Evolutionary conservation across 495 filamentous ascomycete species (phyloP), one percentile per base, ranked within the genome.

Genomic region (Wilcoxina mikolae): DNA sequence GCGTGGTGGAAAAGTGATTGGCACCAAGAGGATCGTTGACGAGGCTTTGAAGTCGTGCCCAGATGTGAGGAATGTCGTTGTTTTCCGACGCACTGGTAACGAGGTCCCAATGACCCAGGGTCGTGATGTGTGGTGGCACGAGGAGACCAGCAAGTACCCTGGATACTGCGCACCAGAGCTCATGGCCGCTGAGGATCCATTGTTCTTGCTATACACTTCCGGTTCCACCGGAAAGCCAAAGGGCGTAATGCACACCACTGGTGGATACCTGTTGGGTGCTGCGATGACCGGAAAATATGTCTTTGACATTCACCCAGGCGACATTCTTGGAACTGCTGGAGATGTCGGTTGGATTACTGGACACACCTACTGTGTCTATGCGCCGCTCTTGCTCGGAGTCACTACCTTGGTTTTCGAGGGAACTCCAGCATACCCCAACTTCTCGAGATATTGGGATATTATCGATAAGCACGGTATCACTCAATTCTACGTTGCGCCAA

Each of bases 281-380:
- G 91, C 93, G 5, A 74, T 81, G 62, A 96, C 91, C 33, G 93
- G 87, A 61, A 99, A 95, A 70, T 96, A 99, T 64, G 89, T 95
- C 51, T 99, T 99, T 66, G 93, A 99, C 67, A 91, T 99, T 58
- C 91, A 99, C 60, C 82, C 88, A 45, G 80, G 79, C 49, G 91
- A 99, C 70, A 78, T 76, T 53, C 95, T 88, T 74, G 96, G 95
- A 78, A 96, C 91, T 62, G 91, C 87, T 68, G 93, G 93, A 68
- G 91, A 99, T 66, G 88, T 99, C 49, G 91, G 91, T 60, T 99
- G 91, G 91, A 96, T 99, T 66, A 96, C 93, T 43, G 91, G 91
- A n/a, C 91, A 99, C 71, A 95, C 91, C 44, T 99, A 99, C 65
- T 91, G 95, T 47, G 90, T 99, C 26, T 99, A 99, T 65, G 87